Evolutionary conservation across 495 filamentous ascomycete species (phyloP), one percentile per base, ranked within the genome.

Genomic region (Penicillium diatomitis): DNA sequence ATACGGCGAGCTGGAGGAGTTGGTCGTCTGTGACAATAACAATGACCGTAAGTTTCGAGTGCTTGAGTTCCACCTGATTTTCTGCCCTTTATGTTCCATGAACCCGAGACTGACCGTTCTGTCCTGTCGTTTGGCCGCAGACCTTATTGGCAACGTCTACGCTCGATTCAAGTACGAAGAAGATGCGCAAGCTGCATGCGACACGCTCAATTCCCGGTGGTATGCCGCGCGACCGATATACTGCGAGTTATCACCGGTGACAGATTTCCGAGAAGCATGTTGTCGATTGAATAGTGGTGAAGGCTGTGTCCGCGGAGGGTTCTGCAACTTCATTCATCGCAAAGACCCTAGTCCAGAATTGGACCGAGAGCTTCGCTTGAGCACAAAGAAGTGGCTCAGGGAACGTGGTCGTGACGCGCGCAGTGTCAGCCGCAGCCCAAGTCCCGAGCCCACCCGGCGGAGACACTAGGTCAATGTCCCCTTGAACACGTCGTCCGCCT

Each of bases 91-190:
- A 8, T 20, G 20, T 20, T 20, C 20, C 20, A 20, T 20, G 20
- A 20, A 20, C 20, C 20, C 20, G 20, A 20, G 32, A 41, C 58
- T 69, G 52, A 69, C 52, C 5, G 41, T 1, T 20, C 20, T 39
- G 49, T 20, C 20, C 20, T 20, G 20, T 20, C 20, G 20, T 8
- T 37, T 38, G 30, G 32, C 30, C 7, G 9, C 55, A 88, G 86
- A 98, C 72, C 76, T 98, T 8, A 96, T 98, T 68, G 92, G 92
- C 63, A 98, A 98, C 71, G 92, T 98, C 58, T 98, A 98, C 77
- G 92, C 92, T 29, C 89, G 92, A 51, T 98, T 98, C 85, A 98
- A 98, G 73, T 98, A 97, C 81, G 92, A 98, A 78, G 92, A 98
- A 73, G 83, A 83, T 47, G 92, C 92, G 8, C 90, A 96, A 63